Evolutionary conservation across 192 early-diverging fungal genomes (phyloP), one percentile per base, ranked within the genome.

Genomic region (Mortierella alpina): DNA sequence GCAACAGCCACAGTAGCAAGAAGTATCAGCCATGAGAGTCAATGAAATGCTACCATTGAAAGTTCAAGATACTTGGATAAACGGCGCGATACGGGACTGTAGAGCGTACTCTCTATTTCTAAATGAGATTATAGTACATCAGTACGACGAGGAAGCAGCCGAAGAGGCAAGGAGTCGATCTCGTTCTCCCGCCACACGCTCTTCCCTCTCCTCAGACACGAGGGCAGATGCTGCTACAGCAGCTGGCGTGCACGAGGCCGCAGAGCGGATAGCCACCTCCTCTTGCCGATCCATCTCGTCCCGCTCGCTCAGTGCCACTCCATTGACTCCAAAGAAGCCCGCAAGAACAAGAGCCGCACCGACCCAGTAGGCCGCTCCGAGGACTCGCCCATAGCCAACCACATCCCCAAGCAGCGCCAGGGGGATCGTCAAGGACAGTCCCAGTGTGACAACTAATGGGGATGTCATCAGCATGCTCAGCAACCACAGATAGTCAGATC

Each of bases 401-500:
- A 92, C 68, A 71, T 95, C 94, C 51, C 93, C 94, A 14, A 80
- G 23, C 41, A 83, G 57, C 1, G 82, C 69, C 51, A 82, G 55
- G 46, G 80, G 78, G 74, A 90, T 87, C 4, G 94, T 94, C 66
- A 95, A 74, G 45, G 92, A 88, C 2, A 94, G 73, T 11, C 94
- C 94, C 41, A 95, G 73, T 5, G 94, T 95, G 4, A 94, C 93
- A 11, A 92, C 89, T 64, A 95, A 74, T 13, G 94, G 93, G n/a
- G 92, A 92, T 2, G 93, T 94, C 89, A 95, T 89, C 9, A 95
- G 77, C 88, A 94, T 89, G 1, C 93, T 84, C 44, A 90, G 75
- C 18, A 95, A 79, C 94, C 93, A 94, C 22, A 94, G 73, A 70
- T 91, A 94, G 75, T 94, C 94, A 5, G 94, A 90, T 46, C 87